Percentiles rank a stretch among this genome's conserved stretches.
These are phyloP conservation scores for Fusarium brevicatenulatum DNA, from an alignment of 2,329 filamentous ascomycete genomes.

Conservation along the genomic window DNA sequence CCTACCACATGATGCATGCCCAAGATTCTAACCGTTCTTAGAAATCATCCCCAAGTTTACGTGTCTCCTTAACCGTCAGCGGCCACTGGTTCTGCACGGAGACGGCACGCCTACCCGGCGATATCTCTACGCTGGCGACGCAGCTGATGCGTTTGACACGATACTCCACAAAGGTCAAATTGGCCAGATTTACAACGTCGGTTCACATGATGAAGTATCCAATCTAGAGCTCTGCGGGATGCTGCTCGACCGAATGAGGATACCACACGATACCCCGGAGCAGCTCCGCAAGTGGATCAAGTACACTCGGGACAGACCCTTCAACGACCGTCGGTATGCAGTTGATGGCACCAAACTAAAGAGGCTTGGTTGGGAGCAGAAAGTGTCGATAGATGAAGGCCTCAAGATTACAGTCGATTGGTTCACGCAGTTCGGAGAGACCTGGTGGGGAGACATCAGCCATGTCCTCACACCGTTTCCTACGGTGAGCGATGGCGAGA, in stretches of 20 bases:
- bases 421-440: constrained; percentile 73
- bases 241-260: constrained; percentile 71
- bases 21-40: constrained; percentile 46
- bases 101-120: constrained; percentile 78
- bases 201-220: constrained; percentile 80
- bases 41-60: constrained; percentile 88
- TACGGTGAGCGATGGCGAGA: constrained; percentile 65
- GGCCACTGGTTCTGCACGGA: constrained; percentile 78
- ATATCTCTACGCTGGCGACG: constrained; percentile 83
- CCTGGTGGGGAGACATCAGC: constrained; percentile 78
- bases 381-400: constrained; percentile 71
- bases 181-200: constrained; percentile 85
- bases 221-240: constrained; percentile 75
- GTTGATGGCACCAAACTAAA: constrained; percentile 76
- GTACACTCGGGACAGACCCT: constrained; percentile 81
- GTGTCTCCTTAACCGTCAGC: constrained; percentile 72
- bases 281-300: constrained; percentile 73
- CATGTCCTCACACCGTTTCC: constrained; percentile 76
- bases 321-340: constrained; percentile 79
- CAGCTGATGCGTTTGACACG: constrained; percentile 83
- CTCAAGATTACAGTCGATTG: constrained; percentile 73
- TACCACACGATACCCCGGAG: constrained; percentile 60
- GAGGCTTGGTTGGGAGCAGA: constrained; percentile 75
- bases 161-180: constrained; percentile 81
- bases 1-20: background rate